Base-by-base conservation (phyloP, 1,284 basidiomycete genomes). In the Microbotryum intermedium region DNA sequence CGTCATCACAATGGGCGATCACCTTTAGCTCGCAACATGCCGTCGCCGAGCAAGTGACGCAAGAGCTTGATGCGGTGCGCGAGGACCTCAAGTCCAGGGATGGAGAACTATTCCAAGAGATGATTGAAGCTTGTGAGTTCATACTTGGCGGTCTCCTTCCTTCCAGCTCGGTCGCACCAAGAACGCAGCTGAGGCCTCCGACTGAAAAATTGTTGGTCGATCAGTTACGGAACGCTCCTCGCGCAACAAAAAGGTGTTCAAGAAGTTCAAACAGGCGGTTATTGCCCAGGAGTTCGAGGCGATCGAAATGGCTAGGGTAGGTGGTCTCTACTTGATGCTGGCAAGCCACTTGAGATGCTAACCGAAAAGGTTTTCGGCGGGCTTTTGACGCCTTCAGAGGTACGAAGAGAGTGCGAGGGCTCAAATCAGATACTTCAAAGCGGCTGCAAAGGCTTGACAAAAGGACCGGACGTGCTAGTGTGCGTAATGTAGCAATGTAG, bases 171-270 rank as follows among this genome's bases (percentile, higher is more conserved):
- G 34, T 39, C 34, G 6, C 18, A 4, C 13, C 13, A 39, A 18
- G 34, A 39, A 16, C 34, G 13, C 13, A 39, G 18, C 34, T 39
- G 34, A 39, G 34, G 5, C 13, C 34, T 39, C 34, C 4, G 9
- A 39, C 11, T 16, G 34, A 39, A 16, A 18, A 39, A 3, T 39
- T 39, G 16, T 39, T 39, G 34, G 6, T 25, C 20, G 2, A 20
- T 8, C 39, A 65, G 64, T 65, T 16, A 46, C 47, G 2, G 30
- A 42, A 6, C 58, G 64, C 20, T 28, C n/a, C 1, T 28, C 46
- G 4, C 2, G 9, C 1, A 58, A 49, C 16, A 49, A 29, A 20
- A 39, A 42, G 6, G 49, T 53, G 11, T 42, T 47, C 44, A 61
- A 58, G 60, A 52, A 58, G 34, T n/a, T 60, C 18, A 10, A 3